Evolutionary conservation across 1,139 yeast species (phyloP).

Genomic region (Protomyces macrosporus): DNA sequence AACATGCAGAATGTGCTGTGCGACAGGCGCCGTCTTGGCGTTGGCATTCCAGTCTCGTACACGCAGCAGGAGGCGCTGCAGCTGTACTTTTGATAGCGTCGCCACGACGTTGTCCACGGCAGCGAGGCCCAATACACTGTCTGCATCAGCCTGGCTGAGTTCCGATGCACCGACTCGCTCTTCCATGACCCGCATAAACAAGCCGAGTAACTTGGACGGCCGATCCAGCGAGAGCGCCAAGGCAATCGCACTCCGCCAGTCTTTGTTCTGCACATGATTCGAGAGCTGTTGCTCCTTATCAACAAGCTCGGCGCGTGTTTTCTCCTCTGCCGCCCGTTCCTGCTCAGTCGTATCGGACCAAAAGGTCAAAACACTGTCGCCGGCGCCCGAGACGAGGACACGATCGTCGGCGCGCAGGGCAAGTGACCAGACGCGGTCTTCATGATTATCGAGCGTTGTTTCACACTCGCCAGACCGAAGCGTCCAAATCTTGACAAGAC

Average conservation of each 20-base stretch:
- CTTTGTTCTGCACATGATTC: slow-evolving; percentile 62
- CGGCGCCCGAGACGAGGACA: slow-evolving; percentile 78
- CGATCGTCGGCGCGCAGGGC: slow-evolving; percentile 62
- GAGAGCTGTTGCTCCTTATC: slow-evolving; percentile 84
- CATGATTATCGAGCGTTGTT: slow-evolving; percentile 83
- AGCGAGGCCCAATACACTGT: slow-evolving; percentile 54
- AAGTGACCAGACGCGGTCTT: slow-evolving; percentile 90
- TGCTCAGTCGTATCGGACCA: slow-evolving; percentile 88
- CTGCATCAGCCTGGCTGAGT: slow-evolving; percentile 41
- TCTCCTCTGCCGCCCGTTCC: slow-evolving; percentile 48
- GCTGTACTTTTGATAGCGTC: slow-evolving; percentile 54
- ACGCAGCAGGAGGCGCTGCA: slow-evolving; percentile 59
- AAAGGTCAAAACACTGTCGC: slow-evolving; percentile 81
- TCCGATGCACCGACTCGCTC: slow-evolving; percentile 32
- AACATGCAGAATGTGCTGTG: slow-evolving; percentile 69
- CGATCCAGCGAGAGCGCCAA: slow-evolving; percentile 80
- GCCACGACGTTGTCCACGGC: slow-evolving; percentile 64
- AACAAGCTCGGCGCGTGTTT: slow-evolving; percentile 50
- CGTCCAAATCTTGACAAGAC: slow-evolving; percentile 88
- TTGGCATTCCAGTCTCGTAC: slow-evolving; percentile 94
- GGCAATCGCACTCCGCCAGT: slow-evolving; percentile 84
- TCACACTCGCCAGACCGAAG: slow-evolving; percentile 66
- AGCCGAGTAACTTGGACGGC: slow-evolving; percentile 74
- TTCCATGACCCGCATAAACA: slow-evolving; percentile 52
- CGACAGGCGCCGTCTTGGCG: slow-evolving; percentile 68